A percentile compares a stretch with the other conserved stretches of the same genome.
Evolutionary conservation across 2,329 filamentous ascomycete genomes (phyloP).

Genomic region (Fusarium austroafricanum): DNA sequence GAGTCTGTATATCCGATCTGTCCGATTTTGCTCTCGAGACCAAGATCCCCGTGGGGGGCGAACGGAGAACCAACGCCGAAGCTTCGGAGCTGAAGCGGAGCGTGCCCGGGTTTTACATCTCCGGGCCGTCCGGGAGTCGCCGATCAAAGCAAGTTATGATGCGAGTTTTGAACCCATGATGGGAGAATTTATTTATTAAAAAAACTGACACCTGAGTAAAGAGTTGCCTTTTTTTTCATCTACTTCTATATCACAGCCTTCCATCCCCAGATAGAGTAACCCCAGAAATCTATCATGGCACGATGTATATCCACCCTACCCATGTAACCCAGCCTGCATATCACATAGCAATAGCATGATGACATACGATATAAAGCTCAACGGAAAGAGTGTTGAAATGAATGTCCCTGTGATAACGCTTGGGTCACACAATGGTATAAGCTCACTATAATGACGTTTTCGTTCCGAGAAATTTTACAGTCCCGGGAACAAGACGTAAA

Average conservation of each 20-base stretch:
- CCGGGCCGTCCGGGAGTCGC: slow-evolving; percentile 33
- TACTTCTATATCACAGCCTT: not conserved
- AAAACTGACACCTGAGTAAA: not conserved
- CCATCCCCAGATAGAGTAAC: slow-evolving; percentile 3
- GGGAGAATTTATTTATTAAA: not conserved
- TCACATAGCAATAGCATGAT: slow-evolving; percentile 30
- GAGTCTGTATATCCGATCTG: not conserved
- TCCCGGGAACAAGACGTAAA: not conserved
- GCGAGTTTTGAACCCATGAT: slow-evolving; percentile 5
- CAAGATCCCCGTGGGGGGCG: not conserved
- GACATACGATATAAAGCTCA: slow-evolving; percentile 15
- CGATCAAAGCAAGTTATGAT: slow-evolving; percentile 9
- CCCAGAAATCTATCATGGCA: slow-evolving; percentile 33
- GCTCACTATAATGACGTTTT: not conserved
- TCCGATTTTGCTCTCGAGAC: slow-evolving; percentile 18
- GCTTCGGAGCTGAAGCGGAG: slow-evolving; percentile 40
- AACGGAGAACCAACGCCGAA: slow-evolving; percentile 35
- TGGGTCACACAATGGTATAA: not conserved
- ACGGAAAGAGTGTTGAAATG: not conserved
- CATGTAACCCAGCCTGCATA: slow-evolving; percentile 11
- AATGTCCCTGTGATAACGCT: not conserved
- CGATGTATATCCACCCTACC: slow-evolving; percentile 14
- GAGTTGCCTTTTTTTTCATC: not conserved
- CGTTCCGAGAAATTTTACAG: not conserved
- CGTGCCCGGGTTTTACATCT: slow-evolving; percentile 15